Base-by-base conservation (phyloP, 805 yeast genomes). In the Candida pini region DNA sequence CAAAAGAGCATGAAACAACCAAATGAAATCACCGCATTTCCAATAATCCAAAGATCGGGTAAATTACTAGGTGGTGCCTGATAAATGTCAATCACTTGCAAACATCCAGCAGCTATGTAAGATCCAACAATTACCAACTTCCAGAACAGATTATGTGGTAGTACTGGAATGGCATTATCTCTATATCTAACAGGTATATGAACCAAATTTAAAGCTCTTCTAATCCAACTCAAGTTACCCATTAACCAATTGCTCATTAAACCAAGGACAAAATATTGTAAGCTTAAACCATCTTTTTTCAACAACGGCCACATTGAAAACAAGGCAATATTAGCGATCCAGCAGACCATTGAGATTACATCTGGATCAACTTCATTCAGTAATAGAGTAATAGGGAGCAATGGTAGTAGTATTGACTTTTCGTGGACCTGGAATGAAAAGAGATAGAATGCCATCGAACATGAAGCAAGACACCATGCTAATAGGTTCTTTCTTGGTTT, bases 381-480 rank as follows among this genome's bases (percentile, higher is more conserved):
- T 6, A 89, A 60, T 36, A 92, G 62, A 0, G 92, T 76, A 9
- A 87, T 74, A 5, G 97, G 97, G 48, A 92, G 54, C 44, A 92
- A 67, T 1, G 98, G 97, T 3, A 92, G 72, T 39, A 92, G 62
- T 12, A 92, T 89, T 0, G 92, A 75, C 61, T 92, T 92, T 60
- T 92, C 97, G 56, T 92, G 98, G 4, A 92, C 97, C 56, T 90
- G 97, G 66, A 87, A 92, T 21, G 95, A 81, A 56, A 92, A 92
- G 34, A 92, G 65, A 56, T 70, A 92, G 53, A 92, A 92, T 0
- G 94, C 81, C 78, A 92, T 72, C 0, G 98, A 78, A 38, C 90
- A 78, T 0, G 86, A 78, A 1, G 88, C 76, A 33, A 92, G 71
- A 1, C 89, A 86, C 76, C 88, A 86, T 0, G 81, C 66, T 10